phyloP scores from a whole-genome alignment of 2,329 filamentous ascomycete species.

The Ceratocystis papillata region DNA sequence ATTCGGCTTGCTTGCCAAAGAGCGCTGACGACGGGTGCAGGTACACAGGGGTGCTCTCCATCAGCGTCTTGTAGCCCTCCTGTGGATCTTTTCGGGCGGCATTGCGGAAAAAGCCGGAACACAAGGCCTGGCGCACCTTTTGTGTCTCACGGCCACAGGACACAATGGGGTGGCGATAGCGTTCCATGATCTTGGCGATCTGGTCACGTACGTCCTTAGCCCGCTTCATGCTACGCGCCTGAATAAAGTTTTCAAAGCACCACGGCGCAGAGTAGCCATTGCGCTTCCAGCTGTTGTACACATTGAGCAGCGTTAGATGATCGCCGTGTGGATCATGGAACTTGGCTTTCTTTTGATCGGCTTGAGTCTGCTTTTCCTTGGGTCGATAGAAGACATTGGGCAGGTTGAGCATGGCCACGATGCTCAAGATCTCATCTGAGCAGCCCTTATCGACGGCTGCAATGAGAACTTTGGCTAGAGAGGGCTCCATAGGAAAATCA shows the following conservation, averaged over 20 bases:
- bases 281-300: slow-evolving; percentile 94
- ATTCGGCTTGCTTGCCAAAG: slow-evolving; percentile 92
- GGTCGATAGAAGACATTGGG: slow-evolving; percentile 86
- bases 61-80: slow-evolving; percentile 95
- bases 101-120: slow-evolving; percentile 91
- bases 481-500: slow-evolving; percentile 95
- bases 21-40: slow-evolving; percentile 84
- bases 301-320: slow-evolving; percentile 87
- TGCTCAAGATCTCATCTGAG: slow-evolving; percentile 85
- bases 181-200: slow-evolving; percentile 83
- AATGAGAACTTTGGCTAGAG: slow-evolving; percentile 81
- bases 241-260: slow-evolving; percentile 98
- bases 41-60: slow-evolving; percentile 88
- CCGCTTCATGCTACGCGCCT: slow-evolving; percentile 76
- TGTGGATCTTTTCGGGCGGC: slow-evolving; percentile 87
- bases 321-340: slow-evolving; percentile 94
- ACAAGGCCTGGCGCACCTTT: slow-evolving; percentile 78
- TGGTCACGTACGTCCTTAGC: slow-evolving; percentile 90
- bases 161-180: slow-evolving; percentile 70
- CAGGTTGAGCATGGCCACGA: slow-evolving; percentile 87
- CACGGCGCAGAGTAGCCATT: slow-evolving; percentile 73
- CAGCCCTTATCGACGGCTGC: slow-evolving; percentile 77
- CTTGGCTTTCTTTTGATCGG: slow-evolving; percentile 94
- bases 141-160: slow-evolving; percentile 82
- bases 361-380: slow-evolving; percentile 92